Evolutionary conservation across 2,329 filamentous ascomycete genomes (phyloP).

Genomic region (Epicoccum nigrum): DNA sequence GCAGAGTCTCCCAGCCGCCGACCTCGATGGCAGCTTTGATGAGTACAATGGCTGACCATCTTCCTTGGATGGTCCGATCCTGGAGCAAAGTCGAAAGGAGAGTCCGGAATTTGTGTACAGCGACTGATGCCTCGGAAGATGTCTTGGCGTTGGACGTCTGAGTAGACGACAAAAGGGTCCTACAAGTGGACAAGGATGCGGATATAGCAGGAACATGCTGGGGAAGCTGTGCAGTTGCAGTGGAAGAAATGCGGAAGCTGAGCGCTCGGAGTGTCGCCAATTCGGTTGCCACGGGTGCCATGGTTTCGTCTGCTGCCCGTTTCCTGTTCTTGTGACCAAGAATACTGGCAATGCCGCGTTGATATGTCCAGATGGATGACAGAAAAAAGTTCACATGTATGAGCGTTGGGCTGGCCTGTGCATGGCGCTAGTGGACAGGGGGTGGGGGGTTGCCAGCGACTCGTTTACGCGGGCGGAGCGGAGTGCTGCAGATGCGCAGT

Average conservation of each 20-base stretch:
- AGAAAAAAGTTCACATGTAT: slow-evolving; percentile 30
- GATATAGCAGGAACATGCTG: slow-evolving; percentile 73
- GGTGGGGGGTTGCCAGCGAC: slow-evolving; percentile 28
- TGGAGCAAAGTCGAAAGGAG: slow-evolving; percentile 78
- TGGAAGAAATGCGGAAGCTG: slow-evolving; percentile 73
- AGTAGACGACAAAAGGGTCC: slow-evolving; percentile 66
- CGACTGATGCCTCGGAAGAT: slow-evolving; percentile 68
- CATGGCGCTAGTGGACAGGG: slow-evolving; percentile 31
- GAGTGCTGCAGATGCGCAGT: slow-evolving; percentile 21
- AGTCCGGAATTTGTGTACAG: slow-evolving; percentile 82
- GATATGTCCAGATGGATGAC: slow-evolving; percentile 9
- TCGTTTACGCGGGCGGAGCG: slow-evolving; percentile 19
- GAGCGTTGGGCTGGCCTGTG: slow-evolving; percentile 27
- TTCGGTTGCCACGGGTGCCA: slow-evolving; percentile 37
- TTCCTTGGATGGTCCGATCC: slow-evolving; percentile 74
- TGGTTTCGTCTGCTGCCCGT: slow-evolving; percentile 11
- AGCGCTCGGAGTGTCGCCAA: slow-evolving; percentile 51
- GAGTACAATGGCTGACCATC: slow-evolving; percentile 78
- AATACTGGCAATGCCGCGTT: not conserved
- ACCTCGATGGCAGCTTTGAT: slow-evolving; percentile 82
- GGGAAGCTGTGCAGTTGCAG: slow-evolving; percentile 75
- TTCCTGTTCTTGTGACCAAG: not conserved
- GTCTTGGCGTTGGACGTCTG: slow-evolving; percentile 64
- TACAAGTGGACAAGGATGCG: slow-evolving; percentile 60
- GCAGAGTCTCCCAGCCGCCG: slow-evolving; percentile 82